A percentile compares a stretch with the other conserved stretches of the same genome.
phyloP scores from a whole-genome alignment of 2,329 filamentous ascomycete genomes.

The Ophiostoma sp. region DNA sequence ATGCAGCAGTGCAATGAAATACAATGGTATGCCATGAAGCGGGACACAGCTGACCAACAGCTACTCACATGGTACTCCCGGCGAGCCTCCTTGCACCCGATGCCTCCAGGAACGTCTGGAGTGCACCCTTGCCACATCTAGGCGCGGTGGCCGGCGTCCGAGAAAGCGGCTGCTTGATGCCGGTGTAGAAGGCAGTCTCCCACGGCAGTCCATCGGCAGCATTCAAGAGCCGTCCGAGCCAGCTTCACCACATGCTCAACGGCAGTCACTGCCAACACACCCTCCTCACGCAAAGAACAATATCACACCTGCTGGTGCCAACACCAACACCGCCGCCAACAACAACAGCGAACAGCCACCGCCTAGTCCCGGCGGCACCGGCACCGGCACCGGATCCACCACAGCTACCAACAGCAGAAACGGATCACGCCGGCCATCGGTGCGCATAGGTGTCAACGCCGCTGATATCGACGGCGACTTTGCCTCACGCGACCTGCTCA shows the following conservation, averaged over 20 bases:
- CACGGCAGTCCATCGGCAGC: neutral
- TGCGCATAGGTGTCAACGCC: conserved; percentile 12
- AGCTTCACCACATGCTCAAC: neutral
- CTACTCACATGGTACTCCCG: conserved; percentile 34
- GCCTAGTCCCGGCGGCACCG: conserved; percentile 2
- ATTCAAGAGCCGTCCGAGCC: neutral
- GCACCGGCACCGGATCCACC: neutral
- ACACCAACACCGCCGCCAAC: neutral
- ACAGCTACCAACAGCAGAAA: neutral
- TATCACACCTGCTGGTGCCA: neutral
- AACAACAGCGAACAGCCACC: neutral
- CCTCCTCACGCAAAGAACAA: neutral
- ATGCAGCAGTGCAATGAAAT: neutral
- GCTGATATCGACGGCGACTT: conserved; percentile 38
- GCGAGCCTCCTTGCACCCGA: conserved; percentile 35
- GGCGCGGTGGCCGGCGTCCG: conserved; percentile 37
- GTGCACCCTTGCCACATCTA: conserved; percentile 40
- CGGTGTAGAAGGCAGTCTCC: neutral
- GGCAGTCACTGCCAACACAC: neutral
- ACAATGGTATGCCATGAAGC: neutral
- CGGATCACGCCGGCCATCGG: conserved; percentile 12
- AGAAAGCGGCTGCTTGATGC: conserved; percentile 7
- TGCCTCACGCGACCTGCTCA: conserved; percentile 39
- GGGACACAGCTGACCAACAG: neutral
- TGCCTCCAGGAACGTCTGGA: conserved; percentile 38